Base-by-base conservation (phyloP, 495 filamentous ascomycete genomes). In the Xylaria bambusicola region DNA sequence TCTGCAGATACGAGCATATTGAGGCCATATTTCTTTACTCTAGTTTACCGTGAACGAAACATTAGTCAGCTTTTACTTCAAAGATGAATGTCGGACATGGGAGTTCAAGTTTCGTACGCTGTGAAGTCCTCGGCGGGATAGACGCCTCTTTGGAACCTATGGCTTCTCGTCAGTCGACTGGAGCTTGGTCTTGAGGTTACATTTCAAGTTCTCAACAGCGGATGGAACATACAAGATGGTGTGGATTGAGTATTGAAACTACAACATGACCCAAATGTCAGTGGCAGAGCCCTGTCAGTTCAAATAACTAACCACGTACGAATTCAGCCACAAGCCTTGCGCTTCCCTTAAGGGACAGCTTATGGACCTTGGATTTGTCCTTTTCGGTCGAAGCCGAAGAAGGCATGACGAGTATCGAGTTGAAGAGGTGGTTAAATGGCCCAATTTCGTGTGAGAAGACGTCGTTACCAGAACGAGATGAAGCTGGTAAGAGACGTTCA, bases 51-150 rank as follows among this genome's bases (percentile, higher is more conserved):
- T 60, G 56, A 62, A 65, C 31, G 5, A 15, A 9, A 27, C 21
- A 21, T 18, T 4, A 1, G 29, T 42, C 8, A 44, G 23, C 13
- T 21, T 31, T n/a, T n/a, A n/a, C n/a, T n/a, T n/a, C n/a, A n/a
- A n/a, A n/a, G n/a, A n/a, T n/a, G n/a, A n/a, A n/a, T n/a, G n/a
- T n/a, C n/a, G n/a, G n/a, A 15, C 23, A 27, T 17, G 2, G 47
- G 47, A 12, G 26, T 8, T n/a, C n/a, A 6, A 40, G 41, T 24
- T n/a, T 78, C 87, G 70, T 73, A 92, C 88, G 93, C 87, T 62
- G 89, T 92, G 71, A 98, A 98, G 77, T 98, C 94, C 66, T 98
- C 94, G 29, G 94, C 93, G 38, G 95, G 94, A 74, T 98, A 98
- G 52, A 98, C 94, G 50, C 92, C 94, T 65, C 94, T 84, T 72